phyloP scores from a whole-genome alignment of 2,329 filamentous ascomycete species.

The Colletotrichum acutatum region DNA sequence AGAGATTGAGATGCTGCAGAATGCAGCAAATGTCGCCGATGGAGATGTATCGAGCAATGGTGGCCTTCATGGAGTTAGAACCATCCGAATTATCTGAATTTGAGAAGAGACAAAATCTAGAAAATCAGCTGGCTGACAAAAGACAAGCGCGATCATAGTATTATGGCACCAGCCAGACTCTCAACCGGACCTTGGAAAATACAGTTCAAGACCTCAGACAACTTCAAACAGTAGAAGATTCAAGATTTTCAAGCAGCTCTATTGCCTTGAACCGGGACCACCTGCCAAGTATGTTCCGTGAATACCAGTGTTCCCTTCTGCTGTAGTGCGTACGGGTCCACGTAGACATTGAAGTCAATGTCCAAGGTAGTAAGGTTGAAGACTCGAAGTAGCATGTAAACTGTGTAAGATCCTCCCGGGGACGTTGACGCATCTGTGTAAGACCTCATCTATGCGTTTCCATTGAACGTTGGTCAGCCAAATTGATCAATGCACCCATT shows the following conservation, averaged over 20 bases:
- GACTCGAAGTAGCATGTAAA: constrained; percentile 7
- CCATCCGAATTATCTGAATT: neutral
- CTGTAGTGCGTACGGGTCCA: neutral
- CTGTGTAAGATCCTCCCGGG: neutral
- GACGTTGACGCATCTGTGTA: neutral
- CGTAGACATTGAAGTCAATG: neutral
- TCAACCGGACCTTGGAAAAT: neutral
- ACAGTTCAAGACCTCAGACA: neutral
- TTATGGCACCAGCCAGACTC: neutral
- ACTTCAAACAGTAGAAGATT: neutral
- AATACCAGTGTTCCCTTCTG: neutral
- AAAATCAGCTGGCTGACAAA: neutral
- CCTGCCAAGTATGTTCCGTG: constrained; percentile 9
- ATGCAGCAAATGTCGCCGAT: neutral
- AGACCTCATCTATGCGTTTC: neutral
- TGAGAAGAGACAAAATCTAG: neutral
- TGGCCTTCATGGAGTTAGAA: neutral
- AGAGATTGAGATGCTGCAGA: neutral
- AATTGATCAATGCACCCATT: neutral
- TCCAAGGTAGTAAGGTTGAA: neutral
- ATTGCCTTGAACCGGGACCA: neutral
- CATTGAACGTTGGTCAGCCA: neutral
- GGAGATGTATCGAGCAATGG: neutral
- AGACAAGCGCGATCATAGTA: neutral
- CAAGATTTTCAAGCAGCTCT: neutral